Conservation (phyloP, 2,329 filamentous ascomycete genomes). For the Neobulgaria alba region DNA sequence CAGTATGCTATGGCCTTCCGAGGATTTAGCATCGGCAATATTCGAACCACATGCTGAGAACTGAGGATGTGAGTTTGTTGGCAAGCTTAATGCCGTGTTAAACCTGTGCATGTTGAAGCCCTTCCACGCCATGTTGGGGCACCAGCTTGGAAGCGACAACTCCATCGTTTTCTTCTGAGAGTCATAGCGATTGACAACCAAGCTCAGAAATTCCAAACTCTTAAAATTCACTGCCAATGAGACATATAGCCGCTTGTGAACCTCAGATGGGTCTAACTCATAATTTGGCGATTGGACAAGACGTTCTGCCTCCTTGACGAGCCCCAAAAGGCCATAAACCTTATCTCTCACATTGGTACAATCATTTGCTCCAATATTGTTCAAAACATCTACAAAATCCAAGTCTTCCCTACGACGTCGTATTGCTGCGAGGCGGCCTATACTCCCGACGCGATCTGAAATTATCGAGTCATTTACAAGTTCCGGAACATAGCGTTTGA, state of each 20-base stretch:
- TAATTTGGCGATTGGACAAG: conserved; percentile 3
- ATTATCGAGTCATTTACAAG: background rate
- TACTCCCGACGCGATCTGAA: background rate
- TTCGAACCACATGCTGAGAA: background rate
- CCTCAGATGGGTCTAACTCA: background rate
- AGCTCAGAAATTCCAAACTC: conserved; percentile 1
- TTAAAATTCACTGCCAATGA: background rate
- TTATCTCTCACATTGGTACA: conserved; percentile 2
- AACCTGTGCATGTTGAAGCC: conserved; percentile 1
- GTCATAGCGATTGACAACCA: background rate
- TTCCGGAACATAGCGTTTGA: background rate
- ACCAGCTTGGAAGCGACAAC: conserved; percentile 1
- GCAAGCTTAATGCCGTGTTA: background rate
- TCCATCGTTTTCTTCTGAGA: too few species aligned
- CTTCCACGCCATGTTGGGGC: background rate
- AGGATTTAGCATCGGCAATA: background rate
- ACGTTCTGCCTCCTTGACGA: background rate
- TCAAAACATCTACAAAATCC: background rate
- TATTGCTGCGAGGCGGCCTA: background rate
- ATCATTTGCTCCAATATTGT: conserved; percentile 1
- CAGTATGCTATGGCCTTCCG: background rate
- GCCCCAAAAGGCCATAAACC: conserved; percentile 1
- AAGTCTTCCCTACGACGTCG: background rate
- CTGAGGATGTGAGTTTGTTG: background rate
- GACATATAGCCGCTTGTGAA: conserved; percentile 2